Evolutionary conservation across 257 asterid species (phyloP), one percentile per base, ranked within the genome.

Genomic region (Nicotiana benthamiana): DNA sequence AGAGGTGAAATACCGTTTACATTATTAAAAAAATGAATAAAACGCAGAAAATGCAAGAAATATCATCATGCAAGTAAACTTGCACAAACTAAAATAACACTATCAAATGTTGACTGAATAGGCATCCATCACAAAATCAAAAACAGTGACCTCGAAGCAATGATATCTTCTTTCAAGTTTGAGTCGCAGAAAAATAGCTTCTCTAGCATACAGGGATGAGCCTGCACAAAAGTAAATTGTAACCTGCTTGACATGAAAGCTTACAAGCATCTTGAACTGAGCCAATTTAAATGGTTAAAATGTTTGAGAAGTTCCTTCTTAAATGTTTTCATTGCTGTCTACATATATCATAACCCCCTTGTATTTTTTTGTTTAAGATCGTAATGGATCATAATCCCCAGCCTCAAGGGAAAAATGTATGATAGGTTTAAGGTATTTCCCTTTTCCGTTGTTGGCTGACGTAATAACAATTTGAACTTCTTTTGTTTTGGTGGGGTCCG

Each of bases 111-210:
- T 74, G 79, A 74, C 40, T 8, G 61, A 26, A 74, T 26, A 46
- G 36, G 16, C 16, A 74, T 74, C 61, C 79, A 74, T 48, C 24
- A 48, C 61, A 48, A 74, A 74, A 74, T 48, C 1, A 36, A 74
- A 74, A 74, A 74, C 78, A 74, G 61, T 48, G 16, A 74, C 79
- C 79, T 46, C 28, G 26, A 74, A 43, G 43, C 15, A 48, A 48
- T 46, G 77, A 72, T 15, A 74, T 48, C 79, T 24, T 74, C 43
- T 15, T 74, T 74, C 79, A 74, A 74, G 79, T 74, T 48, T 48
- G 79, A 48, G 79, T 13, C 16, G 26, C 61, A 5, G 9, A 48
- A 74, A 74, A 74, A 74, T 48, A 74, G 40, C 43, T 48, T 74
- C 4, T 74, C 26, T 26, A 74, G 26, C 61, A 48, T 48, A 48